Conservation (phyloP, 768 basidiomycete species). For the Sarcodon sp. region DNA sequence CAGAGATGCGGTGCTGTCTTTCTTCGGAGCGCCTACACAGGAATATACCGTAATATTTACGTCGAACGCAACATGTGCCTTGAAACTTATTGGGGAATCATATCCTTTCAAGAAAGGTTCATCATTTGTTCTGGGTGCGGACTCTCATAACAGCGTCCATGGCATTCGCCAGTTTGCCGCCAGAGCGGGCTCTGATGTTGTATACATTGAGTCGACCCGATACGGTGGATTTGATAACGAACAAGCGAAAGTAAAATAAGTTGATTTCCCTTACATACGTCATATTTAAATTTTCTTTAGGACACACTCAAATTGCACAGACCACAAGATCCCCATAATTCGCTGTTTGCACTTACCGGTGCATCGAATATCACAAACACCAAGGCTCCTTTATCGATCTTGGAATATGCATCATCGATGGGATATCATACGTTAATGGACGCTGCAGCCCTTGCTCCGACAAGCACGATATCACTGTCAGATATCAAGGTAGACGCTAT, state of each 20-base stretch:
- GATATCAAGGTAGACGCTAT: conserved; percentile 68
- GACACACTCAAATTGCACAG: background rate
- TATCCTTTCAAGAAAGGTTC: conserved; percentile 53
- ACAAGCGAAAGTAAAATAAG: conserved; percentile 39
- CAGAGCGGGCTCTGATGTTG: conserved; percentile 37
- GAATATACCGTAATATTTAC: conserved; percentile 80
- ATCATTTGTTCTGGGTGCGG: conserved; percentile 55
- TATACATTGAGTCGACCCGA: conserved; percentile 51
- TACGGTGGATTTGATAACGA: conserved; percentile 51
- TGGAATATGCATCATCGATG: conserved; percentile 47
- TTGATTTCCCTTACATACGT: background rate
- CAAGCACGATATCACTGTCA: conserved; percentile 51
- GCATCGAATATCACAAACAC: conserved; percentile 76
- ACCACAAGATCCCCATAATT: conserved; percentile 22
- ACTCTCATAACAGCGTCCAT: conserved; percentile 79
- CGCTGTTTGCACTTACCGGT: conserved; percentile 64
- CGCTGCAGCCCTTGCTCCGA: conserved; percentile 70
- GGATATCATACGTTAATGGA: conserved; percentile 73
- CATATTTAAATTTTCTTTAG: background rate
- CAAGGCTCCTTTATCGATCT: conserved; percentile 54
- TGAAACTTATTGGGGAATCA: conserved; percentile 74
- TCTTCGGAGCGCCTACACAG: conserved; percentile 57
- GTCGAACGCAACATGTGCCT: conserved; percentile 63
- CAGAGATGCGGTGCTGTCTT: conserved; percentile 57
- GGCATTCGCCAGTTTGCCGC: conserved; percentile 66